These are phyloP conservation scores for Sporothrix brasiliensis DNA, from an alignment of 2,329 filamentous ascomycete species.

Conservation along the genomic window DNA sequence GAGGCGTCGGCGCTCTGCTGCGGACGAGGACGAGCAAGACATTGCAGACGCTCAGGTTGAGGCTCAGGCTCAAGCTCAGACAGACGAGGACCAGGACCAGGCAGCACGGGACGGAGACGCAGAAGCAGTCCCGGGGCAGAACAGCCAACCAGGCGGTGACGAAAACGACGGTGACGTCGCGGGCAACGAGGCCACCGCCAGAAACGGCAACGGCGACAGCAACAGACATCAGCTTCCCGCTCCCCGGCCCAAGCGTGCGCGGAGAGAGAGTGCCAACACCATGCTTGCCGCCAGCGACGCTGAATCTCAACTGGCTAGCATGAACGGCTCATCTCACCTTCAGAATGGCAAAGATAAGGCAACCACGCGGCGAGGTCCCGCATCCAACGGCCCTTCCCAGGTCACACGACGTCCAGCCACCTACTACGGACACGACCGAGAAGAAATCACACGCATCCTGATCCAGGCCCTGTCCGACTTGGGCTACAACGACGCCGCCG, in stretches of 20 bases:
- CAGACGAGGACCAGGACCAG: not conserved
- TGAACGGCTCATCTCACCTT: conserved; percentile 58
- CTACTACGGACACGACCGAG: conserved; percentile 85
- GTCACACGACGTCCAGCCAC: conserved; percentile 36
- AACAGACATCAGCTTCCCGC: conserved; percentile 4
- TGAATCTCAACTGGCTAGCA: conserved; percentile 40
- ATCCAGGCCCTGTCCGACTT: conserved; percentile 90
- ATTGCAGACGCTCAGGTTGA: conserved; percentile 25
- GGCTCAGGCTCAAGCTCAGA: not conserved
- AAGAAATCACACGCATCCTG: conserved; percentile 89
- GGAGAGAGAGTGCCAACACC: conserved; percentile 21
- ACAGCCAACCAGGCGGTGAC: not conserved
- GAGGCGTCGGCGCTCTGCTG: conserved; percentile 56
- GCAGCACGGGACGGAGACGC: not conserved
- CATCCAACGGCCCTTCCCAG: not conserved
- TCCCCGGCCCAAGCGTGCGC: conserved; percentile 31
- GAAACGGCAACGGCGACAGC: not conserved
- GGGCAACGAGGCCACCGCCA: not conserved
- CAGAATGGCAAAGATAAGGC: conserved; percentile 41
- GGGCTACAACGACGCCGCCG: conserved; percentile 79
- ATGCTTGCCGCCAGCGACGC: conserved; percentile 31
- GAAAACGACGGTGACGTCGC: not conserved
- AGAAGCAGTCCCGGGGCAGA: not conserved
- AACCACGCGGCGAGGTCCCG: not conserved
- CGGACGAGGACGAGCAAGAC: conserved; percentile 44